These are phyloP conservation scores for Lichenothelia convexa DNA, from an alignment of 495 filamentous ascomycete genomes.

Conservation along the genomic window DNA sequence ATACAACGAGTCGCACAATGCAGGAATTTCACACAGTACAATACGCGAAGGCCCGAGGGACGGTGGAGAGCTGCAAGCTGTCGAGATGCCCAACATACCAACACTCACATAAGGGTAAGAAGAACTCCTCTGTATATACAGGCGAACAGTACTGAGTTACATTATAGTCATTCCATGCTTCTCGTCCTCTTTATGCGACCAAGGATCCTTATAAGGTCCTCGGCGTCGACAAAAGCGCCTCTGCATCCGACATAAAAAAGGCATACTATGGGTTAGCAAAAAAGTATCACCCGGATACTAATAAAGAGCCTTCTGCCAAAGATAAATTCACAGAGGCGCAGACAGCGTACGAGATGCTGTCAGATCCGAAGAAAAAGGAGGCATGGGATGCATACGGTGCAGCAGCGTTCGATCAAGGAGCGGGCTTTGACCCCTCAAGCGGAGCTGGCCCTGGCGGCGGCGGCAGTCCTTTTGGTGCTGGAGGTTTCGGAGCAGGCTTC, in stretches of 20 bases:
- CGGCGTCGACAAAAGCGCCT: conserved; percentile 64
- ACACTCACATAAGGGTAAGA: conserved; percentile 5
- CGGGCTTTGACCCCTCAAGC: conserved; percentile 42
- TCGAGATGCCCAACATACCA: too few relatives aligned
- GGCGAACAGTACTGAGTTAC: neutral
- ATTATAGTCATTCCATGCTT: conserved; percentile 60
- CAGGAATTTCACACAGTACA: too few relatives aligned
- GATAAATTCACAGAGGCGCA: conserved; percentile 89
- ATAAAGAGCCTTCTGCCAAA: conserved; percentile 80
- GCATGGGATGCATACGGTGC: conserved; percentile 81
- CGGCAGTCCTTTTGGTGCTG: conserved; percentile 43
- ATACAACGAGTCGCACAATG: conserved; percentile 18
- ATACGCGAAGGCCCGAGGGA: too few relatives aligned
- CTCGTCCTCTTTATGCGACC: conserved; percentile 37
- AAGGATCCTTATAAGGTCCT: conserved; percentile 74
- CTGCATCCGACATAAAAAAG: conserved; percentile 85
- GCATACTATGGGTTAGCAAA: conserved; percentile 97
- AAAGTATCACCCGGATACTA: conserved; percentile 95
- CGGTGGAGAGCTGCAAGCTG: too few relatives aligned
- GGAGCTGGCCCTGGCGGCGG: conserved; percentile 42
- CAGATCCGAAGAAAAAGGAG: conserved; percentile 77
- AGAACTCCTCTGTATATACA: neutral
- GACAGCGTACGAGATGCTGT: conserved; percentile 77
- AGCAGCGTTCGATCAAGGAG: conserved; percentile 63
- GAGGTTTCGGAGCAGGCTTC: conserved; percentile 28